Base-by-base conservation (phyloP, 441 rosid species). In the Pelargonium myrrhifolium region DNA sequence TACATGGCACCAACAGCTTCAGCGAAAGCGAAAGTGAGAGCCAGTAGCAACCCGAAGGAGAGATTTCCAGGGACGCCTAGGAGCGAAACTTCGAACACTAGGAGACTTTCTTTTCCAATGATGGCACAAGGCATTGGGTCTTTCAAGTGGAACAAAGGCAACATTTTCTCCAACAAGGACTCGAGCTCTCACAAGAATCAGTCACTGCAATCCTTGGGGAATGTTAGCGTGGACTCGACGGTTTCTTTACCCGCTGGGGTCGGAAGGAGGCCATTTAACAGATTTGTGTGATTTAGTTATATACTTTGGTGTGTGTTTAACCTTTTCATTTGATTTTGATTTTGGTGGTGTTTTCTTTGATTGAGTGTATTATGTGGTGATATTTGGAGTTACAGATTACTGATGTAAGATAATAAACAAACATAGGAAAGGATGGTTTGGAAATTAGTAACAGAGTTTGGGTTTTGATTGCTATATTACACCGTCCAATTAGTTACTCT, bases 201-300 rank as follows among this genome's bases (percentile, higher is more conserved):
- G 73, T 74, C 93, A 58, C 71, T 77, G 74, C 87, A 86, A 43
- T 87, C 98, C 49, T 64, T 87, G 68, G 96, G 94, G 67, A 81
- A 87, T 72, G 6, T 79, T 81, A 90, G 97, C 65, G 84, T 89
- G 78, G 90, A 87, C 82, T 89, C 98, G 17, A 80, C 95, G 3
- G 84, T 78, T 35, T 93, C 98, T 0, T 80, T 88, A 89, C 89
- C 95, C 64, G 84, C 88, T 4, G 74, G 86, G 0, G 82, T 85
- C 76, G 95, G 92, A 70, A 84, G 87, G 79, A 87, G 77, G 79
- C 87, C 95, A n/a, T 93, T 93, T 90, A 93, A 90, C 92, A 77
- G 93, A 87, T 93, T 84, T 76, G 97, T 82, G 90, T 93, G 96
- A 93, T 76, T 67, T 81, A 9, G 45, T 40, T 24, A 24, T 24